Base-by-base conservation (phyloP, 768 basidiomycete species). In the Phanerodontia chrysosporium region DNA sequence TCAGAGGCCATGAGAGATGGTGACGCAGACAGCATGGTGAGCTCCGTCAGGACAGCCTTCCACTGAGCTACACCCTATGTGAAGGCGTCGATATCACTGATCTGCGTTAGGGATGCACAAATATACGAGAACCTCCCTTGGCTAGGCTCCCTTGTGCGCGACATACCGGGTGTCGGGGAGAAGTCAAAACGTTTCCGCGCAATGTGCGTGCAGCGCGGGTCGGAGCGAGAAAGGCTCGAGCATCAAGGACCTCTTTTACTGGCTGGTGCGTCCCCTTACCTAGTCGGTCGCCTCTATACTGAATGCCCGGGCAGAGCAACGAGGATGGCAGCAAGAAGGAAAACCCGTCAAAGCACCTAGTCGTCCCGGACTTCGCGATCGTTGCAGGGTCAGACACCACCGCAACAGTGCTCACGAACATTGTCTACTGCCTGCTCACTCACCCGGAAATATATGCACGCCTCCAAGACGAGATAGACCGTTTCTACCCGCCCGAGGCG, bases 351-450 rank as follows among this genome's bases (percentile, higher is more conserved):
- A 59, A 75, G 22, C 64, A 64, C 49, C 70, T 78, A 27, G 66
- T 73, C 27, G 69, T 72, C n/a, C 79, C 75, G 24, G 70, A 69
- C 27, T 70, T 80, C 10, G 74, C 73, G 18, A 73, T 80, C 46
- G 70, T 77, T 1, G 79, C 79, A 1, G 80, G 80, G 24, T 76
- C 78, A 13, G 80, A 80, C 58, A 80, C 79, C 3, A 75, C 78
- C 1, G 70, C 75, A 13, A 73, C 69, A 32, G 70, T 70, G 1
- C 69, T 79, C n/a, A 70, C 69, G 42, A 69, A 65, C 51, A 60
- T 76, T 25, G 75, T 77, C 58, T 76, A 68, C 64, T 72, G 64
- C 13, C 60, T 78, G 2, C 57, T 74, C n/a, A 60, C 55, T 6
- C 66, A 78, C 57, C 76, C 72, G 12, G 65, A 67, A 5, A 65